These are phyloP conservation scores for Larix sibirica DNA, from an alignment of 83 land plant genomes.

Conservation along the genomic window DNA sequence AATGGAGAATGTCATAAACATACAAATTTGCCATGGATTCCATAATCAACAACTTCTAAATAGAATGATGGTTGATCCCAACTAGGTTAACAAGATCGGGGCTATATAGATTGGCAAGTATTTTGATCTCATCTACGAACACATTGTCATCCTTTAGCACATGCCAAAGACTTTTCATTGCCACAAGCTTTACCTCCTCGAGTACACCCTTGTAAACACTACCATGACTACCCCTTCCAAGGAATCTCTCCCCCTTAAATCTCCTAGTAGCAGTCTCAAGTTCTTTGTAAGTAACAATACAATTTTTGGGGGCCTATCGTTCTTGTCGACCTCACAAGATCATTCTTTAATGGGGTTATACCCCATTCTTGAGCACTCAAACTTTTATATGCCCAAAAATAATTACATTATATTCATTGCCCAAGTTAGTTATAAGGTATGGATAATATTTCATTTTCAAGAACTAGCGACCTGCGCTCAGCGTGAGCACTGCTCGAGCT, in stretches of 20 bases:
- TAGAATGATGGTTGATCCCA: slow-evolving; percentile 47
- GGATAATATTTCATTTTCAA: too few species aligned
- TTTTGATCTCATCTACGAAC: slow-evolving; percentile 57
- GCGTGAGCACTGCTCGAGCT: too few species aligned
- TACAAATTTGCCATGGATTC: slow-evolving; percentile 84
- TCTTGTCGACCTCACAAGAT: too few species aligned
- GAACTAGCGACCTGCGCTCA: too few species aligned
- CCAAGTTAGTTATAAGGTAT: too few species aligned
- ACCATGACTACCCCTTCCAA: slow-evolving; percentile 71
- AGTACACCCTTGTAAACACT: slow-evolving; percentile 57
- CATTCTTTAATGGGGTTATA: too few species aligned
- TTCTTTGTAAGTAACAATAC: slow-evolving; percentile 44
- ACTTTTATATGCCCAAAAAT: too few species aligned
- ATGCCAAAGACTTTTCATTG: slow-evolving; percentile 40
- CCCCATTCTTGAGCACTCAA: too few species aligned
- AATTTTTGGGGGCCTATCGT: neutral
- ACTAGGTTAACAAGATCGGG: slow-evolving; percentile 69
- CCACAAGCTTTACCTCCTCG: slow-evolving; percentile 41
- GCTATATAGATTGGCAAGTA: slow-evolving; percentile 53
- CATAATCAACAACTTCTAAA: slow-evolving; percentile 50
- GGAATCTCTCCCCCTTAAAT: slow-evolving; percentile 42
- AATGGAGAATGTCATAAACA: slow-evolving; percentile 57
- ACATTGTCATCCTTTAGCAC: too few species aligned
- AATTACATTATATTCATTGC: too few species aligned
- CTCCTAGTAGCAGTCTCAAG: slow-evolving; percentile 55